Evolutionary conservation across 352 stramenopile species (phyloP), one percentile per base, ranked within the genome.

Genomic region (Globisporangium camurandrum): DNA sequence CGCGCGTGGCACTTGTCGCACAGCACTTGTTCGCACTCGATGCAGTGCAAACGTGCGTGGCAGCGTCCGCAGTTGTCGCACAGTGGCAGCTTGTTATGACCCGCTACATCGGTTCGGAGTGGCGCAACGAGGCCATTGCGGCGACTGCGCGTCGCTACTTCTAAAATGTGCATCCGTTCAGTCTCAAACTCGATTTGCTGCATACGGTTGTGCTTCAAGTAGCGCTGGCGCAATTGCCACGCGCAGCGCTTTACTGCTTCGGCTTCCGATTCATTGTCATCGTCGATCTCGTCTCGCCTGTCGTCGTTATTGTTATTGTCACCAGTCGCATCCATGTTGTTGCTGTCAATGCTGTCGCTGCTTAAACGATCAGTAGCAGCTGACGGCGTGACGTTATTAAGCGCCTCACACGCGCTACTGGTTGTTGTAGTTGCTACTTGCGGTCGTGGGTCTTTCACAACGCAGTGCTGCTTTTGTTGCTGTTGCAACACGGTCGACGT

Each of bases 61-160:
- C 54, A 59, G 9, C 37, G 19, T 4, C 74, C 61, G 46, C 76
- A 88, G 39, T 84, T 84, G 14, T 76, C 60, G 45, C 76, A 88
- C 3, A 39, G 43, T 22, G 72, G 69, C 14, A 70, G 71, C 44
- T 76, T 84, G 10, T 65, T 42, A 36, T 62, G 63, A 1, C 57
- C 73, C 6, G 49, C 46, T 14, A 48, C 50, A 23, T 76, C 56
- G 2, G 34, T 47, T 20, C 69, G 62, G 4, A 86, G 55, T 8
- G 73, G 69, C n/a, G 71, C 69, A n/a, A 85, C 69, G 12, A 86
- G 49, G 22, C 76, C 71, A 39, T 86, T 75, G 28, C 76, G 67
- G 34, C 76, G 54, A 17, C 76, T 71, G 20, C 59, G 67, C 22
- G 50, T 49, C 16, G 54, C 57, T 30, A 62, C 54, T 33, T 57